Evolutionary conservation across 805 yeast genomes (phyloP).

Genomic region (Kodamaea fukazawae): DNA sequence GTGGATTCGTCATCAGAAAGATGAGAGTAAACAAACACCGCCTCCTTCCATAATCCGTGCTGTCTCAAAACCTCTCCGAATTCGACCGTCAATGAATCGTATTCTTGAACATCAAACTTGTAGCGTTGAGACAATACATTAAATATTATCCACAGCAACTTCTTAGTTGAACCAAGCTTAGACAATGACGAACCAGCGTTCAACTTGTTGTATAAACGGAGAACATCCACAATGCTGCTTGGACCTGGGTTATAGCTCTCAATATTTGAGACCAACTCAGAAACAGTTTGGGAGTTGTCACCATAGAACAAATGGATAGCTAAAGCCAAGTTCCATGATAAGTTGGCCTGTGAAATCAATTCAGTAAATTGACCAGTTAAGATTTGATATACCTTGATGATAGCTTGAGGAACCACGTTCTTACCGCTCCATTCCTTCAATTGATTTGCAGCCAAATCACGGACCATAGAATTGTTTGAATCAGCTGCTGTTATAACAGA

Average conservation of each 20-base stretch:
- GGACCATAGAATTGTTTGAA: constrained; percentile 61
- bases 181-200: constrained; percentile 8
- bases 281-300: constrained; percentile 20
- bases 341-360: constrained; percentile 33
- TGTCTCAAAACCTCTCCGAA: constrained; percentile 51
- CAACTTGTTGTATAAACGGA: constrained; percentile 8
- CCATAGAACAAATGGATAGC: constrained; percentile 65
- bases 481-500: constrained; percentile 67
- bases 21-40: constrained; percentile 63
- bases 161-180: constrained; percentile 26
- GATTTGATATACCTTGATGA: constrained; percentile 61
- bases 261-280: background rate
- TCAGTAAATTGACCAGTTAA: constrained; percentile 51
- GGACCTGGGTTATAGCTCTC: background rate
- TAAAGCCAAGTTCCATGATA: constrained; percentile 67
- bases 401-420: constrained; percentile 48
- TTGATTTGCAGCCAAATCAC: constrained; percentile 56
- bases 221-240: constrained; percentile 1
- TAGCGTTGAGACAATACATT: constrained; percentile 33
- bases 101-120: constrained; percentile 5
- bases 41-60: constrained; percentile 51
- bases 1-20: constrained; percentile 47
- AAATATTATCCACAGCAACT: constrained; percentile 52
- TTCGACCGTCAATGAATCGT: constrained; percentile 26
- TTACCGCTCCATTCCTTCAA: constrained; percentile 61